Base-by-base conservation (phyloP, 129 eudicot species). In the Flaveria sonorensis region DNA sequence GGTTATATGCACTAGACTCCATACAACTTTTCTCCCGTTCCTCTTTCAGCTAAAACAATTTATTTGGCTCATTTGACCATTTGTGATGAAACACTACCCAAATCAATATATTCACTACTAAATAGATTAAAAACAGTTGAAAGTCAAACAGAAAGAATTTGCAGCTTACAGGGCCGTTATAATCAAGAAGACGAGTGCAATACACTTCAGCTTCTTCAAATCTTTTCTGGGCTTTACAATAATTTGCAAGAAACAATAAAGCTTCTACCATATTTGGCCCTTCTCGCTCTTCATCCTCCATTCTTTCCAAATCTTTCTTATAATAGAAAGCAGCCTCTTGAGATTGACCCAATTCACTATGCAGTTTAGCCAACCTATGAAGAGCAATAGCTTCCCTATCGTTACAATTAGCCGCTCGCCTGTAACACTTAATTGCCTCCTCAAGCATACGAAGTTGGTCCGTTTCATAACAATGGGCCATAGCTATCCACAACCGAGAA, bases 381-480 rank as follows among this genome's bases (percentile, higher is more conserved):
- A 89, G 80, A 28, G 99, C 99, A 85, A 91, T 91, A 1, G 97
- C 99, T 83, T 95, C 99, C 55, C 92, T 81, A 78, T 95, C 99
- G 71, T 95, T 88, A 85, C 94, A 89, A 45, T 86, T 81, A 18
- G 90, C 96, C 1, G 96, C 99, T 55, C 97, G 81, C 71, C 81
- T 84, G 36, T 89, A 91, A 79, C 99, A 91, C 83, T 95, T 91
- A 32, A 95, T 89, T n/a, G 99, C 99, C 81, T 92, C 98, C 82
- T 88, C 92, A 45, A 76, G 19, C 80, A 76, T 76, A 45, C 74
- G 83, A 55, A 92, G 90, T 80, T 91, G 90, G 32, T 95, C 92
- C 7, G 90, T 86, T 72, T 95, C 97, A 51, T 87, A 95, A 64
- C 99, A 94, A 77, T 91, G 94, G 13, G 97, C 99, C 97, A 94